Percentiles rank a stretch among this genome's conserved stretches.
phyloP scores from a whole-genome alignment of 164 flowering plant genomes.

The Vitis rotundifolia region DNA sequence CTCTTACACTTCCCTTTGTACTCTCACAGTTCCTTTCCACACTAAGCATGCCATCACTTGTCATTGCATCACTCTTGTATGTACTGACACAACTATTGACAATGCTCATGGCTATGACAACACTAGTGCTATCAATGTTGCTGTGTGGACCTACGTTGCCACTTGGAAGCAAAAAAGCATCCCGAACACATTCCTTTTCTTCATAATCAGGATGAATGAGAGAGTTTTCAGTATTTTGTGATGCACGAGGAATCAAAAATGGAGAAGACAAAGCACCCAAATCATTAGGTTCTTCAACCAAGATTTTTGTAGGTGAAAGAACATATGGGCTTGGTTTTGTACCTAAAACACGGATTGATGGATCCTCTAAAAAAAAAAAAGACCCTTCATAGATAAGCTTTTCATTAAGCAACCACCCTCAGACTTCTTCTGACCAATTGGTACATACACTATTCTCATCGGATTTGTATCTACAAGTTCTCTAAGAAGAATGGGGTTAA shows the following conservation, averaged over 20 bases:
- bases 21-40: slow-evolving; percentile 69
- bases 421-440: slow-evolving; percentile 57
- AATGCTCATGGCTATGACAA: slow-evolving; percentile 83
- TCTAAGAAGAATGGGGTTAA: too few relatives aligned
- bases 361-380: slow-evolving; percentile 65
- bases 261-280: slow-evolving; percentile 44
- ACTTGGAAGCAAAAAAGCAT: slow-evolving; percentile 93
- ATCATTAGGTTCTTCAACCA: slow-evolving; percentile 64
- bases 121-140: slow-evolving; percentile 73
- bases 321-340: slow-evolving; percentile 38
- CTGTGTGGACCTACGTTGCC: slow-evolving; percentile 89
- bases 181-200: slow-evolving; percentile 91
- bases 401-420: slow-evolving; percentile 60
- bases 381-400: slow-evolving; percentile 71
- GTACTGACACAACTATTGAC: slow-evolving; percentile 76
- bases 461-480: slow-evolving; percentile 76
- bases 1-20: slow-evolving; percentile 65
- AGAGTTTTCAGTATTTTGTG: slow-evolving; percentile 55
- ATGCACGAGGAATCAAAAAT: slow-evolving; percentile 51
- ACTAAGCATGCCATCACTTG: slow-evolving; percentile 80
- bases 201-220: slow-evolving; percentile 53
- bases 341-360: slow-evolving; percentile 43
- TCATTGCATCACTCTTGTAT: slow-evolving; percentile 62
- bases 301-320: slow-evolving; percentile 56
- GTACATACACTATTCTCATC: slow-evolving; percentile 65